Evolutionary conservation across 805 yeast species (phyloP), one percentile per base, ranked within the genome.

Genomic region (Lachancea lanzarotensis): DNA sequence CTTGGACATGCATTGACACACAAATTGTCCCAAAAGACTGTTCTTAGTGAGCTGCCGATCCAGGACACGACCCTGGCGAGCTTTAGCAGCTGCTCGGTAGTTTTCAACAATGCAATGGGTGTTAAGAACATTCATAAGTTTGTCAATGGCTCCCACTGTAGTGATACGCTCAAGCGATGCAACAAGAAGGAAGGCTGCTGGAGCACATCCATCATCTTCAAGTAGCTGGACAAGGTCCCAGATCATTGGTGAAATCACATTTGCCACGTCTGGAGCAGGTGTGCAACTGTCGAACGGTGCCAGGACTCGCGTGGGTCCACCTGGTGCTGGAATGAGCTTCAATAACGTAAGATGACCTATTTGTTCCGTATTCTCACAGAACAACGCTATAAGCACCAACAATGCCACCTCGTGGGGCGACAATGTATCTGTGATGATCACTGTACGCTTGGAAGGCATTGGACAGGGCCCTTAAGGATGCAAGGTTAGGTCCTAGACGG

Each of bases 331-430:
- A 5, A 44, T 34, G 16, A 44, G 34, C 13, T 27, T 34, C 30
- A 34, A n/a, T 20, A 44, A 25, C 8, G 33, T 27, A 10, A 18
- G 10, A 8, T 26, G 43, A n/a, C 18, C 32, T 20, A 44, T 12
- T 7, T 26, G 29, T 16, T 44, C 45, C n/a, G 32, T 40, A 12
- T 51, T 42, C 18, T 38, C 44, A 32, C 57, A 48, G 32, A 53
- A 49, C 11, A 57, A 42, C 26, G 54, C 54, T 6, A 60, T 46
- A 18, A 59, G 26, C 13, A 57, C 30, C 18, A 60, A 32, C 3
- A 56, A 40, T 1, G 57, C 42, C 3, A 62, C 45, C 30, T 62
- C 65, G 46, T 59, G 52, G 3, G 65, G 63, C 9, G 59, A 50
- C 10, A 60, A 38, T 2, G 46, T 45, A 22, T 44, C 37, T 5